phyloP scores from a whole-genome alignment of 164 flowering plant genomes.

The Brasenia schreberi region DNA sequence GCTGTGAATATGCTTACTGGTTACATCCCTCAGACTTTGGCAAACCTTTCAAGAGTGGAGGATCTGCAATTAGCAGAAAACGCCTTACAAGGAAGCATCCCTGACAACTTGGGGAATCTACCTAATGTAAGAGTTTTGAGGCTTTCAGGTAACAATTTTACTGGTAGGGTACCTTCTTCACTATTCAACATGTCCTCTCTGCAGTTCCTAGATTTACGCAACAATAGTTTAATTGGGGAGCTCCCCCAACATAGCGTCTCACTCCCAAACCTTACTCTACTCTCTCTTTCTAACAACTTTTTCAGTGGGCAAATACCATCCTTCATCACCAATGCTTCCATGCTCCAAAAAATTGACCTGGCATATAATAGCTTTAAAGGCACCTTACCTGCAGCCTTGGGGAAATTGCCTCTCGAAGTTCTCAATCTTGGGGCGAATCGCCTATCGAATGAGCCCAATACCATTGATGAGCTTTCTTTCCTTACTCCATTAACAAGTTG shows the following conservation, averaged over 20 bases:
- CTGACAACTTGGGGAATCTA: neutral
- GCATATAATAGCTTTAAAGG: neutral
- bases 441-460: neutral
- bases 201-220: neutral
- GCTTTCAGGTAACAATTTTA: neutral
- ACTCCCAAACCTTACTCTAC: neutral
- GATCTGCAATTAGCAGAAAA: neutral
- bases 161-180: neutral
- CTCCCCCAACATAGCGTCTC: neutral
- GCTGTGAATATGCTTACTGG: neutral
- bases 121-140: neutral
- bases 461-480: neutral
- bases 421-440: neutral
- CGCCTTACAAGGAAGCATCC: neutral
- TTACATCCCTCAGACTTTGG: neutral
- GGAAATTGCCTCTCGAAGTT: neutral
- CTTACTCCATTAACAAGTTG: neutral
- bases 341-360: neutral
- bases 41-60: neutral
- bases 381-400: neutral
- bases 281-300: neutral
- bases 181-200: neutral
- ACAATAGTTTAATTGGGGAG: neutral
- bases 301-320: neutral
- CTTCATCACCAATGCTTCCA: neutral